Percentiles rank a stretch among this genome's conserved stretches.
Conservation (phyloP, 2,329 filamentous ascomycete genomes). For the Colletotrichum lentis region DNA sequence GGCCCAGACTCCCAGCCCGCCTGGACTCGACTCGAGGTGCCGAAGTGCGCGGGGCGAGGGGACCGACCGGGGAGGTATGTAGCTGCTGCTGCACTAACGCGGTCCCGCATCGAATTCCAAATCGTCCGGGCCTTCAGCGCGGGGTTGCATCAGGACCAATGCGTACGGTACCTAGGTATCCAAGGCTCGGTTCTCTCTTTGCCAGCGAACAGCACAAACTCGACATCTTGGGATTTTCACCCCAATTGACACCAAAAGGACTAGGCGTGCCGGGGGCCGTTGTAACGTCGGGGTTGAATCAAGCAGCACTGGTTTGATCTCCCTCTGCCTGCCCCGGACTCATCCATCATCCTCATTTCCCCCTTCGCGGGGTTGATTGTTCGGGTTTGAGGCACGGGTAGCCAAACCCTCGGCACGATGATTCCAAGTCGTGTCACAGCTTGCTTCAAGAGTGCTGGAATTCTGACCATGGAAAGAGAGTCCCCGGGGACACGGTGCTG, state of each 20-base stretch:
- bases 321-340: constrained; percentile 4
- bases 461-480: neutral
- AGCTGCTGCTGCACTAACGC: constrained; percentile 30
- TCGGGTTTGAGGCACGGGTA: constrained; percentile 28
- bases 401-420: constrained; percentile 12
- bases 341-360: neutral
- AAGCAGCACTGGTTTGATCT: constrained; percentile 21
- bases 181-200: constrained; percentile 10
- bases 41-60: constrained; percentile 9
- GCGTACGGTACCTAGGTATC: constrained; percentile 6
- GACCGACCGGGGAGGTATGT: constrained; percentile 17
- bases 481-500: neutral
- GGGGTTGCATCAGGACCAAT: constrained; percentile 21
- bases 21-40: constrained; percentile 26
- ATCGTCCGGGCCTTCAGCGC: constrained; percentile 21
- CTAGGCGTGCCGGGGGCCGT: neutral
- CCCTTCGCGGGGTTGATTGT: constrained; percentile 25
- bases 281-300: constrained; percentile 4
- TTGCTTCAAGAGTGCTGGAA: neutral
- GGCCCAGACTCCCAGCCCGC: neutral
- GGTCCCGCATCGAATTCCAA: constrained; percentile 35
- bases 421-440: neutral
- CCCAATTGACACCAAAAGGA: neutral
- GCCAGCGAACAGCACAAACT: constrained; percentile 16
- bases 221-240: neutral